These are phyloP conservation scores for Tricholoma sp. DNA, from an alignment of 768 basidiomycete genomes.

Conservation along the genomic window DNA sequence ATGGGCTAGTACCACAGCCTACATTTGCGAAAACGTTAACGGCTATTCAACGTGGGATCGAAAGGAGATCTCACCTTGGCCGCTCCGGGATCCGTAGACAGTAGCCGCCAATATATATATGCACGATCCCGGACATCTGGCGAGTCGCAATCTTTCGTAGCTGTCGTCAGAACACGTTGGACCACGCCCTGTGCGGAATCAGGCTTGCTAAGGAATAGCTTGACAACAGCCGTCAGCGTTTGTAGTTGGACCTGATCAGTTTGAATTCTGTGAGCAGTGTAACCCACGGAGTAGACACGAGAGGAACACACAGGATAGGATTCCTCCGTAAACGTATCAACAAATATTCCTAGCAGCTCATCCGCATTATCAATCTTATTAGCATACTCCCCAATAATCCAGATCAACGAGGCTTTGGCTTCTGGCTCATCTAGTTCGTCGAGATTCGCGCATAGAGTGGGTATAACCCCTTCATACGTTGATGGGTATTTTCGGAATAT, in stretches of 20 bases:
- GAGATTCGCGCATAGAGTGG: slow-evolving; percentile 88
- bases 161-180: slow-evolving; percentile 86
- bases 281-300: background rate
- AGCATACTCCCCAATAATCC: slow-evolving; percentile 99
- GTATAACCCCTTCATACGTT: slow-evolving; percentile 96
- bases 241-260: slow-evolving; percentile 59
- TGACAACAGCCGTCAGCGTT: slow-evolving; percentile 92
- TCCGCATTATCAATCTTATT: slow-evolving; percentile 97
- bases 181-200: slow-evolving; percentile 90
- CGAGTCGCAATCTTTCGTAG: slow-evolving; percentile 95
- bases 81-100: slow-evolving; percentile 92
- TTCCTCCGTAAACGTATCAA: slow-evolving; percentile 92
- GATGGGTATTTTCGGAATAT: slow-evolving; percentile 97
- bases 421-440: slow-evolving; percentile 98
- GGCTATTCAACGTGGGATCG: background rate
- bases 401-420: slow-evolving; percentile 95
- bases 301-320: slow-evolving; percentile 66
- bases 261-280: slow-evolving; percentile 3
- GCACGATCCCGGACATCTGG: slow-evolving; percentile 96
- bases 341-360: slow-evolving; percentile 84
- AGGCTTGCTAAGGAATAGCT: slow-evolving; percentile 93
- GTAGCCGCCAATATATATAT: slow-evolving; percentile 95
- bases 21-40: slow-evolving; percentile 3
- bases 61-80: slow-evolving; percentile 63
- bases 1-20: slow-evolving; percentile 82